Evolutionary conservation across 768 basidiomycete genomes (phyloP), one percentile per base, ranked within the genome.

Genomic region (Pleurotus giganteus): DNA sequence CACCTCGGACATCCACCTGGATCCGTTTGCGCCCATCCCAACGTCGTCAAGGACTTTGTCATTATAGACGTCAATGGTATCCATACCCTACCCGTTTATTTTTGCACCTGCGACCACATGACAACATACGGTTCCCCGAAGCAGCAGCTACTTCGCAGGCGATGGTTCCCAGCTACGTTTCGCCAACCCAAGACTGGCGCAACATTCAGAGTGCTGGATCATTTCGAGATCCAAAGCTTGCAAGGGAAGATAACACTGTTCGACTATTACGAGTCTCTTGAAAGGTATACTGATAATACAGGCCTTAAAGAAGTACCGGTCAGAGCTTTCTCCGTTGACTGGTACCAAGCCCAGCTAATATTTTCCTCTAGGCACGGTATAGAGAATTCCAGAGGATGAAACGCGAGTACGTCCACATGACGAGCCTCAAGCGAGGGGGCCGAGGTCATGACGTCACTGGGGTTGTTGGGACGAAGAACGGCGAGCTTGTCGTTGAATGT

Each of bases 401-500:
- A 1, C 39, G 57, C 5, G 46, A 63, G 24, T 69, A 59, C 60
- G 42, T 57, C 4, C 52, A 63, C 39, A 7, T 66, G 12, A 49
- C 34, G 52, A 57, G 60, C 55, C 47, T 62, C 17, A 66, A 65
- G 43, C 58, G 60, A 9, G 60, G 54, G 2, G 65, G 60, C 9
- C 19, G 59, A 4, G 63, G 55, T 7, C 59, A 65, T 46, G 61
- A 60, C 13, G 32, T 56, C 4, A 23, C 3, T 3, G 65, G 66
- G 12, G 46, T 62, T 4, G 28, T 17, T 1, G 54, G 21, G 3
- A 66, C 62, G 3, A 27, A 57, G 37, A 23, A 23, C 1, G 63
- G 65, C 0, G 57, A 65, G 37, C 59, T 61, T 21, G 67, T 67
- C 1, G 49, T 70, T 8, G 21, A 58, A 32, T 71, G 68, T 46